Evolutionary conservation across 23 red algal genomes (phyloP).

Genomic region (Chondrus crispus): DNA sequence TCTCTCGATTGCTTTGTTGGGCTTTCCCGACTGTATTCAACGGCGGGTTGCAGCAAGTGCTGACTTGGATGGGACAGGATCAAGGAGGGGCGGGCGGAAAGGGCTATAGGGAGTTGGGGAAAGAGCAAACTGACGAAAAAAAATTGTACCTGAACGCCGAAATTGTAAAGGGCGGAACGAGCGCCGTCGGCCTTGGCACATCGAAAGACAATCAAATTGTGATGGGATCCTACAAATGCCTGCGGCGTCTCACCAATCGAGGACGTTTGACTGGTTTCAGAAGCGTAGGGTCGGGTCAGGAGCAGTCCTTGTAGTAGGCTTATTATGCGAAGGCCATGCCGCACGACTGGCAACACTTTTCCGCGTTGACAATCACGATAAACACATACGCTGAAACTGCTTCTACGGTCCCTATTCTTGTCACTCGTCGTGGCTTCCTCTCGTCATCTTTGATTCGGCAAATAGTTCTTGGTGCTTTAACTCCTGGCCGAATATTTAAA

Average conservation of each 20-base stretch:
- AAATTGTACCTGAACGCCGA: background rate
- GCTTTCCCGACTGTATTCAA: background rate
- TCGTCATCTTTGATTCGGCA: too few species aligned
- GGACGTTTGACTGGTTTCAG: background rate
- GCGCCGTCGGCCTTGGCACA: background rate
- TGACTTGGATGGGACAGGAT: background rate
- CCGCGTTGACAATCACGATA: too few species aligned
- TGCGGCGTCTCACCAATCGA: background rate
- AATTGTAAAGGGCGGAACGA: background rate
- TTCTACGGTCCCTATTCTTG: too few species aligned
- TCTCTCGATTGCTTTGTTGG: background rate
- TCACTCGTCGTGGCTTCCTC: too few species aligned
- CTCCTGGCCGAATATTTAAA: too few species aligned
- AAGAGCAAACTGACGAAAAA: background rate
- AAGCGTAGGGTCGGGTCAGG: too few species aligned
- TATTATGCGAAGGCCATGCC: too few species aligned
- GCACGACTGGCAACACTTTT: too few species aligned
- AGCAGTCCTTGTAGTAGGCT: too few species aligned
- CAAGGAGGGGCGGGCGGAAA: background rate
- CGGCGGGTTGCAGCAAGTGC: background rate
- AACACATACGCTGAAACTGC: too few species aligned
- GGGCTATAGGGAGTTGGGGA: background rate
- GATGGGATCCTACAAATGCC: background rate
- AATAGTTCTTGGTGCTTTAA: too few species aligned
- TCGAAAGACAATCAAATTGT: background rate